phyloP scores from a whole-genome alignment of 306 rosid genomes.

The Dalbergia cultrata region DNA sequence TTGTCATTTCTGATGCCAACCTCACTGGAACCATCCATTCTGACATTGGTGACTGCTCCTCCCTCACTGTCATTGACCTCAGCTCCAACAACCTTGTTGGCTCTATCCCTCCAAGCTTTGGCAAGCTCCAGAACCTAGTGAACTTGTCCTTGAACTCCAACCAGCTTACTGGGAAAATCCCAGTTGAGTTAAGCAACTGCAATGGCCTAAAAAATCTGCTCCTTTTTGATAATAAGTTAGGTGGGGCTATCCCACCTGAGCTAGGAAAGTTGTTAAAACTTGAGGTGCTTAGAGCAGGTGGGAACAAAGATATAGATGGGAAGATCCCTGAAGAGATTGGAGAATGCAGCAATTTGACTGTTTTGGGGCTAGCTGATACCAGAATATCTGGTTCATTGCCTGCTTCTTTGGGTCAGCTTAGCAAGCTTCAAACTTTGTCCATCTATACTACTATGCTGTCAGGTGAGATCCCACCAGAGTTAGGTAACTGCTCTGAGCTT shows the following conservation, averaged over 20 bases:
- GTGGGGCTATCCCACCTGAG: constrained; percentile 62
- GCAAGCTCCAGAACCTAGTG: constrained; percentile 62
- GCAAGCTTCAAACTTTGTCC: constrained; percentile 76
- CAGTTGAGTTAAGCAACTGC: constrained; percentile 68
- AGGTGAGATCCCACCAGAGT: constrained; percentile 86
- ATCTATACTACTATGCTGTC: constrained; percentile 92
- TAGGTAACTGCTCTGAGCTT: constrained; percentile 94
- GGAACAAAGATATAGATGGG: constrained; percentile 78
- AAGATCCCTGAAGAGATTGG: constrained; percentile 83
- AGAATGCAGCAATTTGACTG: constrained; percentile 74
- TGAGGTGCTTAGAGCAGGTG: constrained; percentile 80
- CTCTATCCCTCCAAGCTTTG: constrained; percentile 68
- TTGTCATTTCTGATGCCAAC: constrained; percentile 80
- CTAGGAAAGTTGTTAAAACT: constrained; percentile 69
- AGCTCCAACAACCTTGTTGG: constrained; percentile 80
- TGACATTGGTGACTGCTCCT: constrained; percentile 64
- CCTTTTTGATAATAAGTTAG: constrained; percentile 73
- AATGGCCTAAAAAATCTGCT: constrained; percentile 53
- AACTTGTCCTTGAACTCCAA: constrained; percentile 77
- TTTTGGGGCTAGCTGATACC: constrained; percentile 85
- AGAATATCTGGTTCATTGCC: constrained; percentile 79
- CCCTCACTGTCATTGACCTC: constrained; percentile 63
- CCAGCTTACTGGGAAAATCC: constrained; percentile 79
- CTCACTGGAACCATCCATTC: constrained; percentile 75
- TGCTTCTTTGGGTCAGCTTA: constrained; percentile 74